Percentiles rank a stretch among this genome's conserved stretches.
These are phyloP conservation scores for Chlorella sp. DNA, from an alignment of 139 green algal species.

Conservation along the genomic window DNA sequence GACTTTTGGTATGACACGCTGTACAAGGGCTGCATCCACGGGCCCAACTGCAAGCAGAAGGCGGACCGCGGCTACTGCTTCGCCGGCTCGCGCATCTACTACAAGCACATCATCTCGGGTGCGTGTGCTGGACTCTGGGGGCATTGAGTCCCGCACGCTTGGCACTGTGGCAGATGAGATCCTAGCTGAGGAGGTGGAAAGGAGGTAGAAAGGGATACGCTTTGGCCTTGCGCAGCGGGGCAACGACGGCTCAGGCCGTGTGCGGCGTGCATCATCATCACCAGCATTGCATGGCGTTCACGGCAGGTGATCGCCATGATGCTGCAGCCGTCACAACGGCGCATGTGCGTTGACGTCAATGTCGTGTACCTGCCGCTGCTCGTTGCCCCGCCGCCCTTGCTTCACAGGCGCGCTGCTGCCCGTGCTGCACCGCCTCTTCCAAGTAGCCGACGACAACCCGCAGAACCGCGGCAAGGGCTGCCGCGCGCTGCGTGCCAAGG, in stretches of 20 bases:
- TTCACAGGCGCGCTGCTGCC: conserved; percentile 25
- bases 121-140: too few relatives aligned
- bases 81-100: conserved; percentile 1
- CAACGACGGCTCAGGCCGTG: neutral
- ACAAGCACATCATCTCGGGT: conserved; percentile 14
- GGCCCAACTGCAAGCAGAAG: conserved; percentile 1
- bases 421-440: conserved; percentile 22
- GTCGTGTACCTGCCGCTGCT: neutral
- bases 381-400: too few relatives aligned
- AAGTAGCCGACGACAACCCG: conserved; percentile 6
- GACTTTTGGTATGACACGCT: neutral
- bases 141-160: too few relatives aligned
- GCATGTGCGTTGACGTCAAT: neutral
- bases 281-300: neutral
- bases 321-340: too few relatives aligned
- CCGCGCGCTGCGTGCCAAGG: conserved; percentile 5
- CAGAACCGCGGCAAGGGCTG: neutral
- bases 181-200: too few relatives aligned
- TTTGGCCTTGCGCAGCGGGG: neutral
- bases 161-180: too few relatives aligned
- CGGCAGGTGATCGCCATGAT: too few relatives aligned
- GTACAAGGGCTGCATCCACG: conserved; percentile 4
- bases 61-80: neutral
- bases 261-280: neutral
- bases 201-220: neutral